Conservation (phyloP, 2,329 filamentous ascomycete species). For the Sphaceloma murrayae region DNA sequence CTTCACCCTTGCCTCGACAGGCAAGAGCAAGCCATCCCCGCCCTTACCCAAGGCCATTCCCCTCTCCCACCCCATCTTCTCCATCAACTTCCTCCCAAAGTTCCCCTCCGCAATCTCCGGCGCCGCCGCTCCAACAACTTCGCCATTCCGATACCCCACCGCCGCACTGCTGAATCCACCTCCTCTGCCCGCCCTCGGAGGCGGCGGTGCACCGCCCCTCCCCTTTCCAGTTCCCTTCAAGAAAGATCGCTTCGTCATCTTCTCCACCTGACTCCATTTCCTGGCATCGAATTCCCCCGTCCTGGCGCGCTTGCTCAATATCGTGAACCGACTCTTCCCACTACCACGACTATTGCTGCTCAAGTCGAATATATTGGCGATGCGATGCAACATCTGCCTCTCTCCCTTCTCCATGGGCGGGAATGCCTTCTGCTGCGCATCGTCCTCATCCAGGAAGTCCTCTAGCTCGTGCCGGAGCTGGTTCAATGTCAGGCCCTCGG, state of each 20-base stretch:
- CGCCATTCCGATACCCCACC: conserved; percentile 66
- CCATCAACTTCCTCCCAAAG: conserved; percentile 74
- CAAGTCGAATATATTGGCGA: conserved; percentile 65
- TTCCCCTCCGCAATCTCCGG: conserved; percentile 77
- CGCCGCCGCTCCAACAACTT: conserved; percentile 75
- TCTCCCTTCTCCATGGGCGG: conserved; percentile 75
- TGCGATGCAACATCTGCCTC: conserved; percentile 69
- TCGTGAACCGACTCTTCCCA: conserved; percentile 62
- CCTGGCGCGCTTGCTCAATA: conserved; percentile 62
- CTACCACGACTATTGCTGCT: conserved; percentile 76
- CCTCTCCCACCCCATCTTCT: conserved; percentile 94
- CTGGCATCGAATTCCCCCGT: conserved; percentile 53
- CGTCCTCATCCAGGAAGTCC: conserved; percentile 55
- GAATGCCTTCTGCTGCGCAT: conserved; percentile 57
- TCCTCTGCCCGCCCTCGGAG: conserved; percentile 15
- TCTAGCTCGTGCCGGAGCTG: conserved; percentile 65
- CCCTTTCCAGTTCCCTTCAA: conserved; percentile 35
- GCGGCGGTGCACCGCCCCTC: conserved; percentile 16
- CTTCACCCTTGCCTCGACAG: conserved; percentile 80
- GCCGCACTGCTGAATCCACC: conserved; percentile 31
- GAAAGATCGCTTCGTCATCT: conserved; percentile 44
- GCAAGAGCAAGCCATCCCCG: conserved; percentile 79
- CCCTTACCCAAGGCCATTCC: conserved; percentile 73
- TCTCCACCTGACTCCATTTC: conserved; percentile 38
- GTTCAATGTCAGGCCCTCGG: conserved; percentile 58